These are phyloP conservation scores for Colletotrichum orchidophilum DNA, from an alignment of 2,329 filamentous ascomycete genomes.

Conservation along the genomic window DNA sequence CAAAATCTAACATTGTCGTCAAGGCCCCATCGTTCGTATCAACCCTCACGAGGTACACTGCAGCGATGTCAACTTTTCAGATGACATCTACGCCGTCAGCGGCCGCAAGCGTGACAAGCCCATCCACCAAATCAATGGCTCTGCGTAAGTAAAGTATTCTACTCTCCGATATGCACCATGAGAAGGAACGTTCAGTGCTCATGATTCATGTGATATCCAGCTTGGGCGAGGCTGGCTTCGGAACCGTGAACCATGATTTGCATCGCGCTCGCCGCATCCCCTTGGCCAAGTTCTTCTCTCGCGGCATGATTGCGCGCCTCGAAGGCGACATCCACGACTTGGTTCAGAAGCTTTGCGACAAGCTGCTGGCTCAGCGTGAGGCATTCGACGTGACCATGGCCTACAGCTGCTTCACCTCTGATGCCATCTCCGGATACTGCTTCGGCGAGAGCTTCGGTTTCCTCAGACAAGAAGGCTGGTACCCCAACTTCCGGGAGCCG, in stretches of 20 bases:
- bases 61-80: constrained; percentile 45
- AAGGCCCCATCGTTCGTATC: constrained; percentile 50
- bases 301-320: constrained; percentile 41
- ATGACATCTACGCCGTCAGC: constrained; percentile 49
- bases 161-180: no score
- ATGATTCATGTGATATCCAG: constrained; percentile 5
- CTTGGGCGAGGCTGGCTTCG: constrained; percentile 37
- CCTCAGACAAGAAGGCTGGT: constrained; percentile 45
- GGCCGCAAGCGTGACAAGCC: constrained; percentile 34
- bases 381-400: constrained; percentile 47
- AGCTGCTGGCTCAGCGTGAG: constrained; percentile 39
- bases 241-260: constrained; percentile 39
- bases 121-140: constrained; percentile 34
- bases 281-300: constrained; percentile 44
- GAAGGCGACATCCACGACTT: constrained; percentile 41
- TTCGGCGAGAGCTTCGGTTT: constrained; percentile 50
- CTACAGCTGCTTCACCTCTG: constrained; percentile 50
- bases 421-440: constrained; percentile 48
- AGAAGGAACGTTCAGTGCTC: not conserved
- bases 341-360: constrained; percentile 41
- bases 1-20: not conserved
- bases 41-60: constrained; percentile 52
- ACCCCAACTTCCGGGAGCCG: constrained; percentile 44
- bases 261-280: constrained; percentile 40
- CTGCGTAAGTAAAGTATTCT: constrained; percentile 30